Percentiles rank a stretch among this genome's conserved stretches.
These are phyloP conservation scores for Pleodorina starrii DNA, from an alignment of 139 green algal genomes.

Conservation along the genomic window DNA sequence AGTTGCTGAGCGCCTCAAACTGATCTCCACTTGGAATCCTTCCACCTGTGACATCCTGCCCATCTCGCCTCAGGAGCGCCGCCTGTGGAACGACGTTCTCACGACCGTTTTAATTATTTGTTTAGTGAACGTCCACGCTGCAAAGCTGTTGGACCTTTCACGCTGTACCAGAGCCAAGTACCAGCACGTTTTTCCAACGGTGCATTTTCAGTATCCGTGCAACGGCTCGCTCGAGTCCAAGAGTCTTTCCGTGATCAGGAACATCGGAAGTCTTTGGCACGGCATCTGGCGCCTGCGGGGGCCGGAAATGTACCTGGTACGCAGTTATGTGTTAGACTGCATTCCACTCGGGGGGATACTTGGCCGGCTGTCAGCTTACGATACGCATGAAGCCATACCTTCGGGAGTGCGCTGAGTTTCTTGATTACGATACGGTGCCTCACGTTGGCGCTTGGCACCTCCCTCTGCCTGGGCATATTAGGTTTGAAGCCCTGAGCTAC, in stretches of 20 bases:
- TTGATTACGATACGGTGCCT: too few relatives aligned
- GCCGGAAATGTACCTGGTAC: constrained; percentile 7
- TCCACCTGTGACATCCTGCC: too few relatives aligned
- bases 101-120: neutral
- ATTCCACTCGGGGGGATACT: too few relatives aligned
- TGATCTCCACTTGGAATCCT: too few relatives aligned
- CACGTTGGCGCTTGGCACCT: too few relatives aligned
- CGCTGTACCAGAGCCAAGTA: neutral
- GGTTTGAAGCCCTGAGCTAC: too few relatives aligned
- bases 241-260: neutral
- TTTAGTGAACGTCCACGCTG: neutral
- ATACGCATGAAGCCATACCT: too few relatives aligned
- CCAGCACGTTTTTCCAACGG: neutral
- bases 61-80: neutral
- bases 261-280: neutral
- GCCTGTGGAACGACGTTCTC: neutral
- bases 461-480: too few relatives aligned
- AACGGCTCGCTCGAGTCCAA: neutral
- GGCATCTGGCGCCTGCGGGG: neutral
- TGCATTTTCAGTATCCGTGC: neutral
- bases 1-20: too few relatives aligned
- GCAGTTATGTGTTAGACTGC: too few relatives aligned
- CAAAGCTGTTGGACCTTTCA: constrained; percentile 12
- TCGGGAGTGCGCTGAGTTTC: too few relatives aligned
- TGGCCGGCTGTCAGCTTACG: too few relatives aligned